A percentile compares a stretch with the other conserved stretches of the same genome.
Evolutionary conservation across 1,284 basidiomycete species (phyloP).

Genomic region (Ustilago shanxiensis): DNA sequence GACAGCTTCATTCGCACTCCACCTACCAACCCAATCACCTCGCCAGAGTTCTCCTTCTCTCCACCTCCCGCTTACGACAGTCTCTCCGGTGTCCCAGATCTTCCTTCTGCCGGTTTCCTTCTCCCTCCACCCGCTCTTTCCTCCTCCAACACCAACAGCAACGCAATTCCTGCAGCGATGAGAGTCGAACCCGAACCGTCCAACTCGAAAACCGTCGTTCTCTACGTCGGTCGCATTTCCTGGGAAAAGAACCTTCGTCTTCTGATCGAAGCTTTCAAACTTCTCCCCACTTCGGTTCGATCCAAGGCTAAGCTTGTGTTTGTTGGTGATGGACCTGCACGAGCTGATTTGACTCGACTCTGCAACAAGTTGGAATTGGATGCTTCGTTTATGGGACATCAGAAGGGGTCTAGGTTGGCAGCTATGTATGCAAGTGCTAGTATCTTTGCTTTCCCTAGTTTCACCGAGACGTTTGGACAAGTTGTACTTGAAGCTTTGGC

Average conservation of each 20-base stretch:
- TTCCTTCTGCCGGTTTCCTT: conserved; percentile 47
- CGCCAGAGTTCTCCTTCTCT: conserved; percentile 62
- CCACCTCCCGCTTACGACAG: conserved; percentile 67
- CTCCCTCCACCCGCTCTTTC: conserved; percentile 59
- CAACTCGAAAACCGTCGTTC: conserved; percentile 67
- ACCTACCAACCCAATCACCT: conserved; percentile 61
- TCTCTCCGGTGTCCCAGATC: conserved; percentile 58
- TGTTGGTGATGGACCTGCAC: conserved; percentile 75
- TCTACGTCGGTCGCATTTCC: conserved; percentile 72
- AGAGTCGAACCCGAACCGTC: conserved; percentile 30
- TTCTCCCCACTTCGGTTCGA: conserved; percentile 62
- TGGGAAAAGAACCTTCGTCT: conserved; percentile 77
- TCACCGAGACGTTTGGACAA: conserved; percentile 75
- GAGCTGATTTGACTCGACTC: conserved; percentile 72
- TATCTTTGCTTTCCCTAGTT: conserved; percentile 74
- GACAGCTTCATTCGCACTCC: conserved; percentile 70
- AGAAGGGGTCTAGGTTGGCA: conserved; percentile 67
- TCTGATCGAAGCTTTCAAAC: conserved; percentile 73
- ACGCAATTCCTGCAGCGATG: conserved; percentile 9
- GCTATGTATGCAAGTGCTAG: conserved; percentile 74
- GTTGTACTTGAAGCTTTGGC: conserved; percentile 75
- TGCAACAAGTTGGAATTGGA: conserved; percentile 72
- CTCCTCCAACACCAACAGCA: conserved; percentile 8
- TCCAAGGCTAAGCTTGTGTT: conserved; percentile 73
- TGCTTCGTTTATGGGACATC: conserved; percentile 74